Conservation (phyloP, 1,139 yeast genomes). For the Yamadazyma aaseri region DNA sequence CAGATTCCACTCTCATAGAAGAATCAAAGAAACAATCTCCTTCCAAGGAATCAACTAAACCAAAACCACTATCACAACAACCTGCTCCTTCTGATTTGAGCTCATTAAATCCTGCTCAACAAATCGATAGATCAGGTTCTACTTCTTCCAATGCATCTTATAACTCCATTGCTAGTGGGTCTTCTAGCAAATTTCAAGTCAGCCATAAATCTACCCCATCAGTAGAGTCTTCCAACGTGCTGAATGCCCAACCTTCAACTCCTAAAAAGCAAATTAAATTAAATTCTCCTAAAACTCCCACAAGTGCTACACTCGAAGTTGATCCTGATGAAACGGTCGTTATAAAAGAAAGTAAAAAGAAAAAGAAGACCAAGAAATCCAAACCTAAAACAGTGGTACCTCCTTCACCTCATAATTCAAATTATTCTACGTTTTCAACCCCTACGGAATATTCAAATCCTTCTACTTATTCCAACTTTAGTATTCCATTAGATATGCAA, state of each 20-base stretch:
- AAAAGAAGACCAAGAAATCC: slow-evolving; percentile 8
- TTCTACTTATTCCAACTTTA: slow-evolving; percentile 1
- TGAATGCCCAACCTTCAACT: neutral
- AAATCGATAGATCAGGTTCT: slow-evolving; percentile 24
- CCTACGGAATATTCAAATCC: slow-evolving; percentile 1
- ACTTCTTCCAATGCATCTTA: slow-evolving; percentile 29
- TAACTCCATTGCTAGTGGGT: slow-evolving; percentile 40
- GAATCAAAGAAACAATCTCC: neutral
- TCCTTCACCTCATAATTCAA: slow-evolving; percentile 1
- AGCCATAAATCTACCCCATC: slow-evolving; percentile 6
- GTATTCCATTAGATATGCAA: slow-evolving; percentile 1
- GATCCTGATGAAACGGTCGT: slow-evolving; percentile 3
- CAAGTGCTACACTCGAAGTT: neutral
- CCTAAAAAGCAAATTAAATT: neutral
- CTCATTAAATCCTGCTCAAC: neutral
- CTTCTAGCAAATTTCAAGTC: slow-evolving; percentile 30
- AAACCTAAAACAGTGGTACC: slow-evolving; percentile 6
- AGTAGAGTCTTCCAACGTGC: neutral
- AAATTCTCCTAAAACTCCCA: neutral
- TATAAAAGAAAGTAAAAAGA: slow-evolving; percentile 4
- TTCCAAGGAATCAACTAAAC: neutral
- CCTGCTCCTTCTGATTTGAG: too few species aligned
- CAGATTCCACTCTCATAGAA: slow-evolving; percentile 1
- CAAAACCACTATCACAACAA: neutral
- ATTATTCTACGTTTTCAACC: slow-evolving; percentile 4